Evolutionary conservation across 1,139 yeast genomes (phyloP).

Genomic region (Zygosaccharomyces pseudobailii): DNA sequence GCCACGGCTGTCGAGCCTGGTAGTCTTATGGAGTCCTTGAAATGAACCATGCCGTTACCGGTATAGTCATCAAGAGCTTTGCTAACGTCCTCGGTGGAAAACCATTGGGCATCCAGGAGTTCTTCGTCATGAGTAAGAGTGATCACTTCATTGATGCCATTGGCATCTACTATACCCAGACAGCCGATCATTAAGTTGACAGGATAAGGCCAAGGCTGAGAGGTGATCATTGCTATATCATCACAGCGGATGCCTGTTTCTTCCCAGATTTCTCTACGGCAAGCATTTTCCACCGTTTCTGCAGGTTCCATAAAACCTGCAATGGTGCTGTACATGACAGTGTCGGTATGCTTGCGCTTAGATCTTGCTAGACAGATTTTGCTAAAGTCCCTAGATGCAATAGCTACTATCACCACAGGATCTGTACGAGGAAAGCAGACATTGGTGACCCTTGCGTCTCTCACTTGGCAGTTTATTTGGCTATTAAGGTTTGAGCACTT

Average conservation of each 20-base stretch:
- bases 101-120: conserved; percentile 81
- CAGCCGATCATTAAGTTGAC: conserved; percentile 93
- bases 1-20: conserved; percentile 53
- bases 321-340: conserved; percentile 70
- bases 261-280: conserved; percentile 88
- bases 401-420: conserved; percentile 77
- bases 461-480: conserved; percentile 47
- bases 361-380: conserved; percentile 70
- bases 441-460: conserved; percentile 48
- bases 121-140: conserved; percentile 81
- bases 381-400: conserved; percentile 55
- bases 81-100: conserved; percentile 50
- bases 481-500: conserved; percentile 46
- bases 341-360: conserved; percentile 46
- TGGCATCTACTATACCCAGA: conserved; percentile 64
- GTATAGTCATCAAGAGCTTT: conserved; percentile 38
- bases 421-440: conserved; percentile 86
- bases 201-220: conserved; percentile 98
- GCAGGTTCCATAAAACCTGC: conserved; percentile 97
- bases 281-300: conserved; percentile 85
- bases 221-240: conserved; percentile 53
- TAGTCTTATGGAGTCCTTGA: conserved; percentile 35
- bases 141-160: conserved; percentile 56
- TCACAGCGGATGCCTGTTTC: conserved; percentile 79
- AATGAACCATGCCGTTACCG: conserved; percentile 19